Conservation (phyloP, 352 stramenopile genomes). For the Globisporangium recalcitrans region DNA sequence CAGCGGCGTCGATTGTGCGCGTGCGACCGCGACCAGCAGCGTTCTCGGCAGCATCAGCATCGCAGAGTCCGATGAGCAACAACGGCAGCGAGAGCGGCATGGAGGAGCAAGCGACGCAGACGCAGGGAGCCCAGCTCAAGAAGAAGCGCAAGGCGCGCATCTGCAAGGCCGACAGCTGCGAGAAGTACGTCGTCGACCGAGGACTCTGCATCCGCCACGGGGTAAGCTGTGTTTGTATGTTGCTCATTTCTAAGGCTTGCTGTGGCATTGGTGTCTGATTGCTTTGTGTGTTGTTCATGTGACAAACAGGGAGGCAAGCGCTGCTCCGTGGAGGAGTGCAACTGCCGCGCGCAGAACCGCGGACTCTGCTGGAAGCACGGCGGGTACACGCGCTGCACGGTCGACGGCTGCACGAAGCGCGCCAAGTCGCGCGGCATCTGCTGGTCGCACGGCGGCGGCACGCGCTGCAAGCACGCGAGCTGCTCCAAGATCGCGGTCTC, state of each 20-base stretch:
- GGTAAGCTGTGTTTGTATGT: conserved; percentile 10
- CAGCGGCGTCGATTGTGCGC: neutral
- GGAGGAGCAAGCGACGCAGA: neutral
- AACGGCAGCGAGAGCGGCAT: conserved; percentile 2
- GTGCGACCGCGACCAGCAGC: neutral
- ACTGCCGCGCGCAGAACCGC: conserved; percentile 34
- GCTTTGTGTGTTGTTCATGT: neutral
- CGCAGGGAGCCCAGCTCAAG: conserved; percentile 13
- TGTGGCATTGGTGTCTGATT: neutral
- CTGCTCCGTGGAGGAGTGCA: conserved; percentile 33
- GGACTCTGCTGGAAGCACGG: conserved; percentile 41
- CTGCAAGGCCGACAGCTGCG: conserved; percentile 33
- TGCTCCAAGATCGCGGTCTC: conserved; percentile 60
- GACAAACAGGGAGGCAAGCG: conserved; percentile 29
- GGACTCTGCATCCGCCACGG: conserved; percentile 41
- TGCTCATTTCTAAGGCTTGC: neutral
- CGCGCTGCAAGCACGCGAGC: conserved; percentile 39
- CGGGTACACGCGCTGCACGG: conserved; percentile 46
- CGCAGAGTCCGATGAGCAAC: neutral
- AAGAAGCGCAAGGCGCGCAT: conserved; percentile 43
- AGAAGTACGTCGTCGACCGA: conserved; percentile 42
- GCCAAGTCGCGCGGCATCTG: conserved; percentile 28
- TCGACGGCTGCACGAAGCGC: conserved; percentile 45
- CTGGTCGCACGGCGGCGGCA: conserved; percentile 29
- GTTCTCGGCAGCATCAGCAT: neutral